Conservation (phyloP, 768 basidiomycete species). For the Psilocybe tampanensis region DNA sequence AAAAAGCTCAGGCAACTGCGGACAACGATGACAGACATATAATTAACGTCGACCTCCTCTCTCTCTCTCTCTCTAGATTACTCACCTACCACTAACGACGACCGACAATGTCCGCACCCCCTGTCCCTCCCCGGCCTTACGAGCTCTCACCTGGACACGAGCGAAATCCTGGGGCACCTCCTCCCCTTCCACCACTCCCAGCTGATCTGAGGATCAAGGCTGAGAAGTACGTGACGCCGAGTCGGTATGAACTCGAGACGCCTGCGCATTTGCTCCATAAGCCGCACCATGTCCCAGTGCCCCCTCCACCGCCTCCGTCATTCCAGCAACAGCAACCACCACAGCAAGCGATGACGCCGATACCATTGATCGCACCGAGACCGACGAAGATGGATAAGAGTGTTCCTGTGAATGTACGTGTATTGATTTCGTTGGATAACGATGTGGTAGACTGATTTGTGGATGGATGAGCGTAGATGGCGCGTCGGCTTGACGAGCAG, state of each 20-base stretch:
- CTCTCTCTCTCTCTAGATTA: too few relatives aligned
- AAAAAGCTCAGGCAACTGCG: too few relatives aligned
- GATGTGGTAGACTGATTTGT: too few relatives aligned
- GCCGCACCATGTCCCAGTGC: too few relatives aligned
- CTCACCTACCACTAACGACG: too few relatives aligned
- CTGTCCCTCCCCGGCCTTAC: conserved; percentile 32
- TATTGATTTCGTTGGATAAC: neutral
- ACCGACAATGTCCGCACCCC: conserved; percentile 23
- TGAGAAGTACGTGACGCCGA: conserved; percentile 26
- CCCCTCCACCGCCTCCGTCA: too few relatives aligned
- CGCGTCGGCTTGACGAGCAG: conserved; percentile 59
- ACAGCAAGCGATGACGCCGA: neutral
- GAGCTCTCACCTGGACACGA: conserved; percentile 4
- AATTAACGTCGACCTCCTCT: too few relatives aligned
- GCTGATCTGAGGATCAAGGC: conserved; percentile 16
- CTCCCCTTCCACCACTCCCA: conserved; percentile 10
- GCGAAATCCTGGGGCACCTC: neutral
- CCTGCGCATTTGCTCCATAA: conserved; percentile 54
- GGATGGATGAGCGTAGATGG: conserved; percentile 48
- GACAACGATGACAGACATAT: too few relatives aligned
- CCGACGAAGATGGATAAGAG: conserved; percentile 40
- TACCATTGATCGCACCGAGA: conserved; percentile 65
- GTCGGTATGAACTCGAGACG: conserved; percentile 34
- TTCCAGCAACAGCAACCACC: too few relatives aligned
- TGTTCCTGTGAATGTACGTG: conserved; percentile 6